Evolutionary conservation across 805 yeast genomes (phyloP), one percentile per base, ranked within the genome.

Genomic region (Yamadazyma tumulicola): DNA sequence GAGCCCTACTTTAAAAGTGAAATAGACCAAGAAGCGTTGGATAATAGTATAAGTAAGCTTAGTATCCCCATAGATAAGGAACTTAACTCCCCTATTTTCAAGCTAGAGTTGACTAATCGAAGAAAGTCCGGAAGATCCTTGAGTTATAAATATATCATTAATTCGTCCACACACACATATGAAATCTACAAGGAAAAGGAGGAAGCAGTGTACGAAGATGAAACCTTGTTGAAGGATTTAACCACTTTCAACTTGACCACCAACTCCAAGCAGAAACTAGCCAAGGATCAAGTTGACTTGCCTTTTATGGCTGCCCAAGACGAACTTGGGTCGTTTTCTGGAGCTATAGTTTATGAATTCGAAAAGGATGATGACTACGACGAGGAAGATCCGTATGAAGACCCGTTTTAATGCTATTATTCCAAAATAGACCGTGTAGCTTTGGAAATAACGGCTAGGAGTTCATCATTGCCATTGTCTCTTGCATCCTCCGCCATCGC

Each of bases 331-430:
- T 52, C 66, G 2, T 46, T 54, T 13, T 96, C 95, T 35, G 96
- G 97, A 13, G 97, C 98, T 1, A 89, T 93, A 46, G 95, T 91
- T 4, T 91, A 91, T 53, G 93, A 93, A 53, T 93, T 80, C 54
- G 97, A 93, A 51, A 86, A 89, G 53, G 97, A 91, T 57, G 98
- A 91, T 55, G 98, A 91, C 57, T 91, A 89, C 53, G 98, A 91
- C 52, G 98, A 91, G 56, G 97, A 93, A 49, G 98, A 91, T 59
- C 97, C 97, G 0, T 91, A 81, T 52, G 98, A 91, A 55, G 97
- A 91, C 53, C 97, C 97, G 5, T 88, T 87, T 52, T 88, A 59
- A 57, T 21, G n/a, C n/a, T 21, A 21, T 21, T 21, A 21, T 9
- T 21, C 23, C n/a, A 21, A 9, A 9, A 9, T 21, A n/a, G 23